These are phyloP conservation scores for Xerocomus brunneocitrinus DNA, from an alignment of 768 basidiomycete genomes.

Conservation along the genomic window DNA sequence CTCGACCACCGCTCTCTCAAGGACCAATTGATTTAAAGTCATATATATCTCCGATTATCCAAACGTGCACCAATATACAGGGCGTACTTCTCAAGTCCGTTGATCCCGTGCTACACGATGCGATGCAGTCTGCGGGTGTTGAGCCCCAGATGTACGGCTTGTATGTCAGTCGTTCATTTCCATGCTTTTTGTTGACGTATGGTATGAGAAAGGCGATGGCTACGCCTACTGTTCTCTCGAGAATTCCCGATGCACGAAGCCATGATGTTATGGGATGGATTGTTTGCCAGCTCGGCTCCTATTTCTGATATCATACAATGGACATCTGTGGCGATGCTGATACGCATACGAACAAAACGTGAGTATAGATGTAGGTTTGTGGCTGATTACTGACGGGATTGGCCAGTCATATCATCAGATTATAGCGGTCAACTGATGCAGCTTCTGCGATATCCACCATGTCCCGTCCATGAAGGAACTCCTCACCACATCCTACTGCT, in stretches of 20 bases:
- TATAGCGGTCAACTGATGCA: constrained; percentile 81
- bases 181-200: constrained; percentile 13
- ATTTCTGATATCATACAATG: constrained; percentile 74
- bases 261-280: constrained; percentile 91
- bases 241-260: constrained; percentile 81
- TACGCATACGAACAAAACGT: constrained; percentile 89
- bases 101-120: constrained; percentile 75
- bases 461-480: constrained; percentile 31
- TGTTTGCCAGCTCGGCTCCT: constrained; percentile 80
- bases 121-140: constrained; percentile 73
- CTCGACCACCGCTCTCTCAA: constrained; percentile 29
- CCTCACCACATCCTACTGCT: constrained; percentile 65
- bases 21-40: constrained; percentile 48
- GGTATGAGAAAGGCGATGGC: constrained; percentile 67
- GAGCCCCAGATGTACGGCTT: constrained; percentile 98
- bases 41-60: constrained; percentile 81
- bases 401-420: constrained; percentile 76
- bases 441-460: constrained; percentile 78
- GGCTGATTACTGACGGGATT: constrained; percentile 11
- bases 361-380: constrained; percentile 27
- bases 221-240: constrained; percentile 87
- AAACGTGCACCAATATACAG: constrained; percentile 78
- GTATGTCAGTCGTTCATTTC: constrained; percentile 42
- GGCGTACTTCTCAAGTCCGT: constrained; percentile 63
- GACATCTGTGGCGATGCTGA: constrained; percentile 92